Conservation (phyloP, 331 rosid species). For the Erythrophleum ivorense region DNA sequence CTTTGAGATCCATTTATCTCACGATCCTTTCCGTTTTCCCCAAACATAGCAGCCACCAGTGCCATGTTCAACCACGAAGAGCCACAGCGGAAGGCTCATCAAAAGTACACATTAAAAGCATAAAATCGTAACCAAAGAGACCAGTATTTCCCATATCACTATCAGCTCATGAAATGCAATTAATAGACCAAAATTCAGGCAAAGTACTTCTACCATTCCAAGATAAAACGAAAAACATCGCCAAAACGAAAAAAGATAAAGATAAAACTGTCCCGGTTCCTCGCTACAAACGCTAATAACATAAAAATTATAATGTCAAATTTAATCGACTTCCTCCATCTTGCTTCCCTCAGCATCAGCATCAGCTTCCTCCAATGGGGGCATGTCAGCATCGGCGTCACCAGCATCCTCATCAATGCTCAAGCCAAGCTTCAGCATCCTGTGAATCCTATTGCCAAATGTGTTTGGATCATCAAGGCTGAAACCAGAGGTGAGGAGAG, state of each 20-base stretch:
- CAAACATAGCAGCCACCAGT: too few relatives aligned
- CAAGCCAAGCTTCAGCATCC: conserved; percentile 88
- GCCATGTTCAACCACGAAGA: too few relatives aligned
- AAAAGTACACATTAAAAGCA: too few relatives aligned
- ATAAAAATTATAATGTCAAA: not conserved
- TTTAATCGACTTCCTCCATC: conserved; percentile 93
- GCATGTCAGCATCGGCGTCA: conserved; percentile 79
- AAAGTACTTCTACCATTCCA: not conserved
- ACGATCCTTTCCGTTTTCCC: too few relatives aligned
- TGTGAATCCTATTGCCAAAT: conserved; percentile 88
- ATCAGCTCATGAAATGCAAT: not conserved
- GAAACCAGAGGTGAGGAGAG: conserved; percentile 88
- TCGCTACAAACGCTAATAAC: not conserved
- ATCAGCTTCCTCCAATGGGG: conserved; percentile 81
- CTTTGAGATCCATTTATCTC: too few relatives aligned
- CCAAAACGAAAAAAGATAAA: not conserved
- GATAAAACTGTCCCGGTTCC: not conserved
- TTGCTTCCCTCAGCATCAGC: conserved; percentile 80
- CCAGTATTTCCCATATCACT: not conserved
- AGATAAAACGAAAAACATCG: conserved; percentile 7
- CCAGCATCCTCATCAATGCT: conserved; percentile 82
- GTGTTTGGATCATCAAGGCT: conserved; percentile 89
- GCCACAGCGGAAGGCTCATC: too few relatives aligned
- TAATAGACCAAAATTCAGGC: not conserved
- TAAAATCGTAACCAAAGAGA: not conserved